A percentile compares a stretch with the other conserved stretches of the same genome.
phyloP scores from a whole-genome alignment of 164 flowering plant genomes.

The Aristolochia californica region DNA sequence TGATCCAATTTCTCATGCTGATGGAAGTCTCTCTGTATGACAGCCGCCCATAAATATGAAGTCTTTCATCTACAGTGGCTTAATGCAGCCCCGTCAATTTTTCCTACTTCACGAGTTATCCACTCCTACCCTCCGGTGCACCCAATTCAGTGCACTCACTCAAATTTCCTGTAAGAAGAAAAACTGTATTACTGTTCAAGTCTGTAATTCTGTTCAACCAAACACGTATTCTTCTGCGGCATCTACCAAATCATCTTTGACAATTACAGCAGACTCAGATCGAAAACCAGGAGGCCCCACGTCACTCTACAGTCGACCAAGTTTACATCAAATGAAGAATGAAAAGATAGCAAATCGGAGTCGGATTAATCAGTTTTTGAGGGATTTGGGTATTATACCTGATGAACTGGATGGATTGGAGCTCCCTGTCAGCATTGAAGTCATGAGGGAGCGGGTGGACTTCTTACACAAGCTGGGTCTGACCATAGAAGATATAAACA shows the following conservation, averaged over 20 bases:
- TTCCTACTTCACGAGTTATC: constrained; percentile 42
- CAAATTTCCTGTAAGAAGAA: constrained; percentile 18
- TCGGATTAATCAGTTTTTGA: constrained; percentile 65
- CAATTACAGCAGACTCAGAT: constrained; percentile 18
- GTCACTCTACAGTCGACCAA: constrained; percentile 69
- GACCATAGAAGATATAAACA: constrained; percentile 75
- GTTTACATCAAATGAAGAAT: constrained; percentile 71
- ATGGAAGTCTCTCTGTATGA: too few species aligned
- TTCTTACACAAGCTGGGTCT: constrained; percentile 82
- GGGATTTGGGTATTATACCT: constrained; percentile 63
- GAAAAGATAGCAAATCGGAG: constrained; percentile 62
- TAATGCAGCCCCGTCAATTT: constrained; percentile 42
- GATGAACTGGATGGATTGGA: constrained; percentile 93
- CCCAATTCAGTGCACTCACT: constrained; percentile 12
- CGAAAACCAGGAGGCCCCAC: constrained; percentile 24
- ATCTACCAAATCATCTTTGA: constrained; percentile 19
- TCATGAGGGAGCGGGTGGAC: constrained; percentile 87
- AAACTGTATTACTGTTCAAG: constrained; percentile 19
- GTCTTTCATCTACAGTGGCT: constrained; percentile 25
- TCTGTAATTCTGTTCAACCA: constrained; percentile 23
- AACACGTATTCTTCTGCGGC: constrained; percentile 26
- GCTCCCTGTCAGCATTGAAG: constrained; percentile 83
- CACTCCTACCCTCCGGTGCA: constrained; percentile 16
- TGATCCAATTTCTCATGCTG: too few species aligned
- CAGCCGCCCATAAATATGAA: constrained; percentile 26